Base-by-base conservation (phyloP, 129 eudicot genomes). In the Ambrosia trifida region DNA sequence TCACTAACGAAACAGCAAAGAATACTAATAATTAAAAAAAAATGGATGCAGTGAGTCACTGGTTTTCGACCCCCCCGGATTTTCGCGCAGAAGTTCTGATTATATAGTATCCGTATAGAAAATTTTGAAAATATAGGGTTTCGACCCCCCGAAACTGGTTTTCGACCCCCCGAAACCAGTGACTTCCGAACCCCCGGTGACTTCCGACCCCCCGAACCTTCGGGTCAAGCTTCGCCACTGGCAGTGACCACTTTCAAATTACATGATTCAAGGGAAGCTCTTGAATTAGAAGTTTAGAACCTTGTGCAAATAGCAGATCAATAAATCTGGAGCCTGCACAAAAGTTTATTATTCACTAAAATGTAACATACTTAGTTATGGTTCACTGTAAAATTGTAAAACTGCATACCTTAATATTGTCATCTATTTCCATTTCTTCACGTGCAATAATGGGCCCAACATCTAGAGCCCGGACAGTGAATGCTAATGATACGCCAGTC, bases 401-500 rank as follows among this genome's bases (percentile, higher is more conserved):
- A 65, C 11, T 14, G 36, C 28, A 41, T 78, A 89, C 96, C 96
- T 93, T 89, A 50, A 89, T 85, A 67, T 93, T 83, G 56, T 87
- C 90, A 85, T 89, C 85, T 78, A 93, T 75, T 74, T 80, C 86
- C 69, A 92, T 52, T 75, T 77, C 83, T 73, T 87, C 86, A 38
- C 18, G 61, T 14, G 93, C 87, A 85, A 94, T 87, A 64, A 94
- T 60, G 72, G 98, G 96, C 40, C 98, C 97, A 64, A 96, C 95
- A 87, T 94, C 98, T 47, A 87, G 79, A 58, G 83, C 87, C 18
- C 97, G 85, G 35, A 89, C 93, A 19, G 98, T 94, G 73, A 87
- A 94, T 43, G 97, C 97, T 59, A 94, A 71, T 43, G 98, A 89
- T 63, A 94, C 96, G 32, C 98, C 98, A n/a, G 91, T 94, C 81